Conservation (phyloP, 441 rosid species). For the Biscutella laevigata region DNA sequence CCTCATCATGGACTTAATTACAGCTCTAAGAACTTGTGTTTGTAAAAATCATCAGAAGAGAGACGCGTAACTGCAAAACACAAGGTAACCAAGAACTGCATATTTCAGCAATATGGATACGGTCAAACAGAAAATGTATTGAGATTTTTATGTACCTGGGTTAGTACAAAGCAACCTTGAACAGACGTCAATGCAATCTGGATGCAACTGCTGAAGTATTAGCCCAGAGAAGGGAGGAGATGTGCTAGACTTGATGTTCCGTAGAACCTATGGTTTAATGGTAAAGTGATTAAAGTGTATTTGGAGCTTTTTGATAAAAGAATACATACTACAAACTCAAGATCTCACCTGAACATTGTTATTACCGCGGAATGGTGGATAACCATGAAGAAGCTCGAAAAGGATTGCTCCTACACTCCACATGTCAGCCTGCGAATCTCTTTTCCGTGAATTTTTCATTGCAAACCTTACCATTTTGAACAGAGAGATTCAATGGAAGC, state of each 20-base stretch:
- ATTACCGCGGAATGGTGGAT: slow-evolving; percentile 47
- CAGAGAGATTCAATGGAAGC: background rate
- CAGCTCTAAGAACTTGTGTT: slow-evolving; percentile 39
- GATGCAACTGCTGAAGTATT: slow-evolving; percentile 35
- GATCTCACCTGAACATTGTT: slow-evolving; percentile 50
- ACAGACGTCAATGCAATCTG: slow-evolving; percentile 54
- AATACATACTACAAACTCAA: background rate
- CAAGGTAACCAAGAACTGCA: background rate
- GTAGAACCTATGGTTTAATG: slow-evolving; percentile 37
- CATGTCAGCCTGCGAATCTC: slow-evolving; percentile 48
- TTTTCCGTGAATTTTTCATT: slow-evolving; percentile 1
- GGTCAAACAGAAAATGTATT: background rate
- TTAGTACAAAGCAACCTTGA: slow-evolving; percentile 45
- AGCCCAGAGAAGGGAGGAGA: slow-evolving; percentile 46
- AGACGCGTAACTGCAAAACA: slow-evolving; percentile 38
- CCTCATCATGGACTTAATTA: slow-evolving; percentile 8
- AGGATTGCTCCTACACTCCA: slow-evolving; percentile 66
- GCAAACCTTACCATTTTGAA: background rate
- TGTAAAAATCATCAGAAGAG: slow-evolving; percentile 51
- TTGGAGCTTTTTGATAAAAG: background rate
- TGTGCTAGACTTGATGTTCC: slow-evolving; percentile 39
- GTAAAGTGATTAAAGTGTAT: background rate
- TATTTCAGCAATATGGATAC: background rate
- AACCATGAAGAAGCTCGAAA: slow-evolving; percentile 59
- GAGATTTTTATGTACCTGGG: slow-evolving; percentile 36